Percentiles rank a stretch among this genome's conserved stretches.
Conservation (phyloP, 2,329 filamentous ascomycete species). For the Colletotrichum shisoi region DNA sequence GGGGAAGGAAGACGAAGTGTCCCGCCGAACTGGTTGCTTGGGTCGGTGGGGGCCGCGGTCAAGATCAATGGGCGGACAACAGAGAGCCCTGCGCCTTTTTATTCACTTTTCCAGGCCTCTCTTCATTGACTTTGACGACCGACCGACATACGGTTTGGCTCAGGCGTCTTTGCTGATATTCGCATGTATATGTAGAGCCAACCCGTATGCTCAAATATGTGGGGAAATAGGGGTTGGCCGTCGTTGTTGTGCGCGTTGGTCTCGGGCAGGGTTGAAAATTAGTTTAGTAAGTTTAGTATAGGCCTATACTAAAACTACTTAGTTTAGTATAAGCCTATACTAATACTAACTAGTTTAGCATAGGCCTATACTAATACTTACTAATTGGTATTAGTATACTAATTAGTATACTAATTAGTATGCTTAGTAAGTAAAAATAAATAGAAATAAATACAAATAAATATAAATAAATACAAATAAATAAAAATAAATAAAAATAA, state of each 20-base stretch:
- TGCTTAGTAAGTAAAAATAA: no score
- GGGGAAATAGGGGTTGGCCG: slow-evolving; percentile 5
- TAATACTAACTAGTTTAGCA: no score
- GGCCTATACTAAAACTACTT: no score
- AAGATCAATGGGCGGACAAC: neutral
- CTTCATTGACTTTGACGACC: neutral
- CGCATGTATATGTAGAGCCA: neutral
- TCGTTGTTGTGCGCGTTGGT: slow-evolving; percentile 17
- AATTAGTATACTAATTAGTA: no score
- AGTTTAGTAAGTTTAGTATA: no score
- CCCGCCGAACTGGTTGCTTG: slow-evolving; percentile 4
- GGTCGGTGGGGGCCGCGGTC: neutral
- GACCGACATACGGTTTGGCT: neutral
- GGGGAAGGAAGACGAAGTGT: slow-evolving; percentile 5
- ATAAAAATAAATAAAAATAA: no score
- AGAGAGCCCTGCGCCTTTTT: slow-evolving; percentile 4
- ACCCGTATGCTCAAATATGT: slow-evolving; percentile 21
- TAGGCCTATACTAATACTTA: no score
- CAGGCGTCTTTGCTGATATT: slow-evolving; percentile 7
- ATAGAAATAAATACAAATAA: no score
- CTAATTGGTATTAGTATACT: no score
- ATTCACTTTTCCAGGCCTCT: neutral
- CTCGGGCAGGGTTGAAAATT: no score
- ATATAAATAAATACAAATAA: no score
- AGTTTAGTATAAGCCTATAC: no score